Evolutionary conservation across 2,329 filamentous ascomycete genomes (phyloP), one percentile per base, ranked within the genome.

Genomic region (Aureobasidium sp.): DNA sequence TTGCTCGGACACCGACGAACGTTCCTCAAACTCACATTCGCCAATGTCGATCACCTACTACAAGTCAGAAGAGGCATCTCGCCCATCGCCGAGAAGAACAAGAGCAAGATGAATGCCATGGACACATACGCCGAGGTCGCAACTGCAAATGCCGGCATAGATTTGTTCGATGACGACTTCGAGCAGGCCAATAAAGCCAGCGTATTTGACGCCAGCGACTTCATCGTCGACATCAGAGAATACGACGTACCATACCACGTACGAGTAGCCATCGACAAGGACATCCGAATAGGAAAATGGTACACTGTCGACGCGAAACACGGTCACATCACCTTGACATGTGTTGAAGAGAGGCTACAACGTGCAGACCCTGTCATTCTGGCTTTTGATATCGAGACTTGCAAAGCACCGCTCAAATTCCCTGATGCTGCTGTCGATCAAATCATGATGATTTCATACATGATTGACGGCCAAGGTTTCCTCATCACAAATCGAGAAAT

Each of bases 391-490:
- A 99, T 99, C 70, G 94, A 99, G 76, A 99, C 94, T 2, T 93
- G 90, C 5, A 99, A 99, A 72, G 80, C 94, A n/a, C 94, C 95
- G 1, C 80, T 99, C 60, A 99, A 99, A 74, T 99, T 99, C 68
- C 95, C 94, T 30, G 95, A 99, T 72, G 87, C 94, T 1, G 84
- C 91, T 4, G 87, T 96, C 65, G 94, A 99, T 76, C 93, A 96
- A 73, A 88, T 99, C 71, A 99, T 99, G 92, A 99, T 99, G 94
- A 93, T 99, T 73, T 99, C 95, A 36, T 99, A 99, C 79, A 99
- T 99, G 95, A 97, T 99, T 69, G 94, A 99, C 69, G 95, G 94
- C 0, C 92, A 96, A 75, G 94, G 94, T 5, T 99, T 97, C 69
- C 80, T 99, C 39, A 97, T 99, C 74, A 99, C 94, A 5, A 99